Conservation (phyloP, 2,329 filamentous ascomycete species). For the Aschersonia sp. region DNA sequence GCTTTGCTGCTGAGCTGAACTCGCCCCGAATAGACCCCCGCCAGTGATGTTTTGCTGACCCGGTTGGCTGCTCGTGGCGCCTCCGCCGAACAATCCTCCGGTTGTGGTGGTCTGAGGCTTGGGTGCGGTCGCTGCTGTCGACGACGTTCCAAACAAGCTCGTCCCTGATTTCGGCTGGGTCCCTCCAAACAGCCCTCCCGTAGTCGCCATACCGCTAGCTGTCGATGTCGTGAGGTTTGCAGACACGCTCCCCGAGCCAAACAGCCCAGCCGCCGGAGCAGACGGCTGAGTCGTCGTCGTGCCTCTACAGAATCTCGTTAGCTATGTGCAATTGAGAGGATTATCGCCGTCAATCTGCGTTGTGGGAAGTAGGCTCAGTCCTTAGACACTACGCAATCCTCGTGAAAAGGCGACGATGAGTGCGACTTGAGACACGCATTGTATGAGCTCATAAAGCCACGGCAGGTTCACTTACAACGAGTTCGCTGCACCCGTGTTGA, state of each 20-base stretch:
- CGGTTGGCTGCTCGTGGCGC: constrained; percentile 8
- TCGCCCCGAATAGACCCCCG: constrained; percentile 3
- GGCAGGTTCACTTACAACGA: constrained; percentile 15
- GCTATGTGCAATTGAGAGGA: too few species aligned
- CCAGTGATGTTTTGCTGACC: constrained; percentile 1
- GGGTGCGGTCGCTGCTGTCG: constrained; percentile 10
- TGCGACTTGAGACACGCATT: too few species aligned
- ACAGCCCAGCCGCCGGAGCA: constrained; percentile 19
- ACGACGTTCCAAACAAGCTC: constrained; percentile 16
- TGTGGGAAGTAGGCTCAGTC: too few species aligned
- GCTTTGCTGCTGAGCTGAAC: constrained; percentile 11
- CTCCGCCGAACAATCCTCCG: constrained; percentile 13
- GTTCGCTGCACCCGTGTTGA: constrained; percentile 50
- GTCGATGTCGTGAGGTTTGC: constrained; percentile 13
- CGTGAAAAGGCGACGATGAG: not conserved
- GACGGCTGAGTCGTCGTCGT: constrained; percentile 16
- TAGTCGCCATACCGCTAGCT: constrained; percentile 18
- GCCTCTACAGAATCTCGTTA: constrained; percentile 7
- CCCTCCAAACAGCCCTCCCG: constrained; percentile 21
- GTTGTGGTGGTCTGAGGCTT: constrained; percentile 6
- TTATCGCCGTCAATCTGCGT: too few species aligned
- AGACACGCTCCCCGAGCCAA: constrained; percentile 16
- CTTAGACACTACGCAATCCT: not conserved
- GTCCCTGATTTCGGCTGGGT: constrained; percentile 12
- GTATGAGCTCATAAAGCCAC: too few species aligned